Evolutionary conservation across 2,329 filamentous ascomycete genomes (phyloP).

Genomic region (Orbilia brochopaga): DNA sequence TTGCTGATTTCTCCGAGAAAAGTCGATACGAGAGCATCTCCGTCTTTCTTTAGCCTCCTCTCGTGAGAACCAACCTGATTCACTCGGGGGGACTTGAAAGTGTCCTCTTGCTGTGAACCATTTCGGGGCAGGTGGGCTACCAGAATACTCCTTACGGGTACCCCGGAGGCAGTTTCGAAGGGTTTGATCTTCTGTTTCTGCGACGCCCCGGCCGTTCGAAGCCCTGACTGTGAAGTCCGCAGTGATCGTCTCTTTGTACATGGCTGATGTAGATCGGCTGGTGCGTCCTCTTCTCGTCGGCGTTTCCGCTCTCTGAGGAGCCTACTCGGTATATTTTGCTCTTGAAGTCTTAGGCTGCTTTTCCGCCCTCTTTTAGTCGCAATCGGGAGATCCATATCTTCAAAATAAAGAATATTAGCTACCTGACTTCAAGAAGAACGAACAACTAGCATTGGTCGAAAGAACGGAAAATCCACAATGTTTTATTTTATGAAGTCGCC

Average conservation of each 20-base stretch:
- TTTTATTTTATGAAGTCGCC: too few species aligned
- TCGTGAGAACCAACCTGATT: neutral
- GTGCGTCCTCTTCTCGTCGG: neutral
- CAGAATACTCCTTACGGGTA: slow-evolving; percentile 8
- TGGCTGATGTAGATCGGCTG: neutral
- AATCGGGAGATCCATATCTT: too few species aligned
- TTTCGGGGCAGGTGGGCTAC: slow-evolving; percentile 6
- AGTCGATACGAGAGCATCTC: slow-evolving; percentile 32
- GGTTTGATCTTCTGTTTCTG: neutral
- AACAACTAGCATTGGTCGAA: too few species aligned
- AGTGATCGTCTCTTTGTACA: neutral
- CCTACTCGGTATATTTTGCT: neutral
- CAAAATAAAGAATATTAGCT: too few species aligned
- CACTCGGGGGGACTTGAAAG: slow-evolving; percentile 11
- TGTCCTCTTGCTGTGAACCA: slow-evolving; percentile 13
- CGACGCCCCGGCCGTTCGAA: neutral
- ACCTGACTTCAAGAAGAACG: too few species aligned
- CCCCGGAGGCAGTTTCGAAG: neutral
- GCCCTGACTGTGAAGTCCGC: neutral
- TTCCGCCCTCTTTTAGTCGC: neutral
- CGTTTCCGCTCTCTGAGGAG: slow-evolving; percentile 12
- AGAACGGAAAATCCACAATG: too few species aligned
- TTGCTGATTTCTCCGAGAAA: slow-evolving; percentile 14
- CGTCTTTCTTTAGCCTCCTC: slow-evolving; percentile 35
- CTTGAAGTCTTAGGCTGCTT: neutral